phyloP scores from a whole-genome alignment of 495 filamentous ascomycete species.

The Parachaetomium inaequale region DNA sequence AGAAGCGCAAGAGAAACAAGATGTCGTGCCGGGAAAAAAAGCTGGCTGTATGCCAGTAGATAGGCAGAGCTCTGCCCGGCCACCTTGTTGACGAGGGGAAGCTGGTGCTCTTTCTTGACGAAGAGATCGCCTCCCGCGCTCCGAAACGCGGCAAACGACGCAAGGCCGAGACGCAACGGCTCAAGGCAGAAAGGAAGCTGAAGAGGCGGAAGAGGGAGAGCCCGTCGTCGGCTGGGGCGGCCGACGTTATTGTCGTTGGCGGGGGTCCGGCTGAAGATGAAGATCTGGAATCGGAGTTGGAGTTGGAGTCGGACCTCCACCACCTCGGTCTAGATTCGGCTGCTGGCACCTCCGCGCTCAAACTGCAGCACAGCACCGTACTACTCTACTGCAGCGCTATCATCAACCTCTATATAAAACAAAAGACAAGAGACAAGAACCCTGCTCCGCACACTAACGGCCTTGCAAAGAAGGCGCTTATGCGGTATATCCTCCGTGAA shows the following conservation, averaged over 20 bases:
- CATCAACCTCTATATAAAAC: background rate
- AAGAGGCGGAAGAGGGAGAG: conserved; percentile 1
- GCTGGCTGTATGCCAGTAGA: too few species aligned
- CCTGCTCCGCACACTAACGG: background rate
- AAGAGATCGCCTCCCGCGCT: conserved; percentile 5
- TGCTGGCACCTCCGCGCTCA: background rate
- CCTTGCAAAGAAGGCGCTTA: conserved; percentile 4
- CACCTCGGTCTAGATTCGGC: background rate
- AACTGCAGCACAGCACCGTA: background rate
- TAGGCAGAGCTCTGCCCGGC: background rate
- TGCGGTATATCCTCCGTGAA: background rate
- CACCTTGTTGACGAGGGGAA: conserved; percentile 5
- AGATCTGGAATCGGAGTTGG: too few species aligned
- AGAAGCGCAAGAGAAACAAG: too few species aligned
- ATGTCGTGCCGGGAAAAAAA: too few species aligned
- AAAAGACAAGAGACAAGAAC: background rate
- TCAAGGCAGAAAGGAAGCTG: background rate
- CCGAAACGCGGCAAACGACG: conserved; percentile 1
- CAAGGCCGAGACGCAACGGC: conserved; percentile 1
- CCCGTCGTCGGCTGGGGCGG: background rate
- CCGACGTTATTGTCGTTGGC: conserved; percentile 1
- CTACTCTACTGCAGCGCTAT: background rate
- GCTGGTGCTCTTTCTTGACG: conserved; percentile 7
- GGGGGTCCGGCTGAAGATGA: background rate
- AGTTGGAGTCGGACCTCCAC: background rate